Base-by-base conservation (phyloP, 2,329 filamentous ascomycete genomes). In the Sporothrix protearum region DNA sequence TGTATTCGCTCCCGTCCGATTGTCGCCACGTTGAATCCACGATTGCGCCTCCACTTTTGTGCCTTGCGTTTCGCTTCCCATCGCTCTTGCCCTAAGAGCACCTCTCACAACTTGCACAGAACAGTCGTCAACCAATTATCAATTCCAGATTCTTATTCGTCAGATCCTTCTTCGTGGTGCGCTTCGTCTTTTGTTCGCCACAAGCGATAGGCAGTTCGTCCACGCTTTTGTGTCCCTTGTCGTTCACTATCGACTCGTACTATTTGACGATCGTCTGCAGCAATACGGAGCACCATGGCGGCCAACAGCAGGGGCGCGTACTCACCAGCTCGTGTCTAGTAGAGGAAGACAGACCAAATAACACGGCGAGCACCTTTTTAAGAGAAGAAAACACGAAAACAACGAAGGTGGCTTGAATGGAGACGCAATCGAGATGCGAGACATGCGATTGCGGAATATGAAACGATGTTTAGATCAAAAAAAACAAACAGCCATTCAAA, bases 321-420 rank as follows among this genome's bases (percentile, higher is more conserved):
- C 22, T 25, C 25, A 42, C 57, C 19, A 42, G 33, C 33, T 42
- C 33, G 57, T 39, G 57, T 61, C 57, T 10, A 25, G 57, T 63
- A n/a, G 39, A 42, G 10, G 5, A 42, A 10, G 14, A 4, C 14
- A 14, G 42, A 14, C 42, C 14, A 33, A 19, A 30, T 28, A 19
- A 19, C 28, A 57, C 6, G 28, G 33, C 30, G 3, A 30, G 19
- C 30, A 59, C 55, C n/a, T n/a, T n/a, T n/a, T n/a, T n/a, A n/a
- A n/a, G 45, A 28, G 22, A 42, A 64, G n/a, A 19, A 22, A 36
- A 64, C 59, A 64, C 36, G 59, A 64, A 64, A n/a, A 59, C 55
- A 30, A n/a, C 19, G n/a, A 14, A 22, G 36, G 22, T 64, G 36
- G 57, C 59, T 16, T 19, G 16, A 64, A 64, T 61, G 16, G 33